These are phyloP conservation scores for Aureobasidium uvarum DNA, from an alignment of 2,329 filamentous ascomycete genomes.

Conservation along the genomic window DNA sequence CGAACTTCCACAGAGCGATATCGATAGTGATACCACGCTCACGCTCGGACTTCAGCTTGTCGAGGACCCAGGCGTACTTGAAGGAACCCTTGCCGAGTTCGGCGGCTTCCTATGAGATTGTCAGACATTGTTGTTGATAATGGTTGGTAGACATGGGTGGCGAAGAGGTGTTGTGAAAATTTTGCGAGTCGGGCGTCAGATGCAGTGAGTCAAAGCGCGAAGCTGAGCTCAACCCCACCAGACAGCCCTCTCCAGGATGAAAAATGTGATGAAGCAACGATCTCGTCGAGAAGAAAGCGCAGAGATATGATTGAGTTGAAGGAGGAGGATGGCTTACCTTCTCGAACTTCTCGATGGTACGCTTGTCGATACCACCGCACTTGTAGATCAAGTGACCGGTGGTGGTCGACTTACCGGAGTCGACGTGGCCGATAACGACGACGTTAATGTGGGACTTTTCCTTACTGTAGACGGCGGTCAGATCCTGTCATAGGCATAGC, in stretches of 20 bases:
- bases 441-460: constrained; percentile 93
- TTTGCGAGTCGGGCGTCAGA: constrained; percentile 8
- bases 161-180: constrained; percentile 35
- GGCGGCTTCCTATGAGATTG: constrained; percentile 74
- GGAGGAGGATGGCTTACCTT: constrained; percentile 62
- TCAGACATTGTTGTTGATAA: constrained; percentile 17
- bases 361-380: constrained; percentile 99
- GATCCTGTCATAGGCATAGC: background rate
- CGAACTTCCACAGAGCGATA: constrained; percentile 99
- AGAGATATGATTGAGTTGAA: constrained; percentile 26
- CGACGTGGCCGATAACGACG: constrained; percentile 99
- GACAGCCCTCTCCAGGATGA: constrained; percentile 24
- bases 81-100: constrained; percentile 99
- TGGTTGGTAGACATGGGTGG: constrained; percentile 8
- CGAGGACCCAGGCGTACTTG: constrained; percentile 99
- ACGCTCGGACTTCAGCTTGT: constrained; percentile 99
- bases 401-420: constrained; percentile 98
- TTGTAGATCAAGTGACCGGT: constrained; percentile 97
- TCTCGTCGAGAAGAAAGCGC: constrained; percentile 4
- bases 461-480: constrained; percentile 61
- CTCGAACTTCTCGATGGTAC: constrained; percentile 99
- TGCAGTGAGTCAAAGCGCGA: constrained; percentile 27
- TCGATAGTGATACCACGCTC: constrained; percentile 99
- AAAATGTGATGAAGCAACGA: constrained; percentile 11
- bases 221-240: constrained; percentile 30